Evolutionary conservation across 2,329 filamentous ascomycete genomes (phyloP).

Genomic region (Thielaviopsis ethacetica): DNA sequence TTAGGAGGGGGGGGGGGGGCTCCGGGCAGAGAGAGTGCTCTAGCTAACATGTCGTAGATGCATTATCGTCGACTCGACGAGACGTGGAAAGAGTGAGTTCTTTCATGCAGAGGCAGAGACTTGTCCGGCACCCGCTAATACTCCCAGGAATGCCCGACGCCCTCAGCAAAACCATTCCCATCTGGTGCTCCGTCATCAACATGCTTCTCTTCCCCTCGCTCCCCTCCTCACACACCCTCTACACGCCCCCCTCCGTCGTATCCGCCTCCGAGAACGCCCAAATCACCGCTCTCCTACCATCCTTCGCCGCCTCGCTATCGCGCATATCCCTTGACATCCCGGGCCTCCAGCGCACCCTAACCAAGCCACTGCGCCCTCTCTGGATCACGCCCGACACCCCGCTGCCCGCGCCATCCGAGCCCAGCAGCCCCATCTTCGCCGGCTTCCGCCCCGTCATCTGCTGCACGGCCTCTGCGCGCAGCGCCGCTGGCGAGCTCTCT

Average conservation of each 20-base stretch:
- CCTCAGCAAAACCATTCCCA: conserved; percentile 79
- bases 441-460: conserved; percentile 61
- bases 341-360: conserved; percentile 36
- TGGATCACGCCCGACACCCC: conserved; percentile 63
- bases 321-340: conserved; percentile 44
- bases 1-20: conserved; percentile 8
- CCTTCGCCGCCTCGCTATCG: conserved; percentile 33
- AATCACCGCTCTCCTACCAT: conserved; percentile 45
- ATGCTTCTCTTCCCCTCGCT: conserved; percentile 52
- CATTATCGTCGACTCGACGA: conserved; percentile 84
- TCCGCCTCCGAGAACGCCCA: conserved; percentile 63
- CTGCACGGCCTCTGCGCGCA: conserved; percentile 66
- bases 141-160: conserved; percentile 72
- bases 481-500: conserved; percentile 43
- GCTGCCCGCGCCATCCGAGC: conserved; percentile 17
- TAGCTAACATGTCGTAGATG: conserved; percentile 21
- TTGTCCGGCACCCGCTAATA: conserved; percentile 9
- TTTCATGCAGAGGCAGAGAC: not conserved
- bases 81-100: conserved; percentile 62
- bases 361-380: conserved; percentile 57
- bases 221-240: conserved; percentile 34
- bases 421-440: conserved; percentile 30
- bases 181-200: conserved; percentile 87
- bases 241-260: conserved; percentile 57
- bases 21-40: too few relatives aligned